Conservation (phyloP, 73 alveolate genomes). For the Stentor roeselii region DNA sequence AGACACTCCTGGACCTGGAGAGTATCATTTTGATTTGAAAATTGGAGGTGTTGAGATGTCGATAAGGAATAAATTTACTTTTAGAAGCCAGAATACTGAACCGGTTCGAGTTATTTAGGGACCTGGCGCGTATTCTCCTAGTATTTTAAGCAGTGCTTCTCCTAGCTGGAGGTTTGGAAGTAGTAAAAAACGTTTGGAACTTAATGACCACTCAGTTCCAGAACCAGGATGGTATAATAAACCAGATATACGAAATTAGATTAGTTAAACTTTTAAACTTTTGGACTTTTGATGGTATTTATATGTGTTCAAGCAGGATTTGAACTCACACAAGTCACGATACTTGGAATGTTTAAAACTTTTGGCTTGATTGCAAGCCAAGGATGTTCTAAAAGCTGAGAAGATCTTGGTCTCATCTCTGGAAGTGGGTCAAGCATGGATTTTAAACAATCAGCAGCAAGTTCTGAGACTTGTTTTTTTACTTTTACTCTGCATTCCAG, state of each 20-base stretch:
- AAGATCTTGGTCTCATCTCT: background rate
- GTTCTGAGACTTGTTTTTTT: no score
- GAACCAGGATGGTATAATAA: background rate
- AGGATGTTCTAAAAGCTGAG: background rate
- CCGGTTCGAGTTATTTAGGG: background rate
- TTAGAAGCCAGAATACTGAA: background rate
- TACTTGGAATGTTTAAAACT: background rate
- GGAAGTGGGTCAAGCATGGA: background rate
- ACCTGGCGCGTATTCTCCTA: background rate
- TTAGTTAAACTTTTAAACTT: no score
- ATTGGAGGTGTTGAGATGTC: background rate
- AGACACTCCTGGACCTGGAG: conserved; percentile 4
- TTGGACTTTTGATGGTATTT: background rate
- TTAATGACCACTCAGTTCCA: background rate
- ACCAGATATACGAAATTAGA: background rate
- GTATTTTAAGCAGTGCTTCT: background rate
- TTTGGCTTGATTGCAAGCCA: no score
- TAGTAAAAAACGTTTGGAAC: background rate
- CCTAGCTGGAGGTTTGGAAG: background rate
- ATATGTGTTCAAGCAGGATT: background rate
- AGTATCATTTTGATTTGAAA: background rate
- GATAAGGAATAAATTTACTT: no score
- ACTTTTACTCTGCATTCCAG: no score
- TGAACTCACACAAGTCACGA: background rate
- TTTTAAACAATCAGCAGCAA: no score